A percentile compares a stretch with the other conserved stretches of the same genome.
phyloP scores from a whole-genome alignment of 805 yeast genomes.

The Kurtzmaniella fragi region DNA sequence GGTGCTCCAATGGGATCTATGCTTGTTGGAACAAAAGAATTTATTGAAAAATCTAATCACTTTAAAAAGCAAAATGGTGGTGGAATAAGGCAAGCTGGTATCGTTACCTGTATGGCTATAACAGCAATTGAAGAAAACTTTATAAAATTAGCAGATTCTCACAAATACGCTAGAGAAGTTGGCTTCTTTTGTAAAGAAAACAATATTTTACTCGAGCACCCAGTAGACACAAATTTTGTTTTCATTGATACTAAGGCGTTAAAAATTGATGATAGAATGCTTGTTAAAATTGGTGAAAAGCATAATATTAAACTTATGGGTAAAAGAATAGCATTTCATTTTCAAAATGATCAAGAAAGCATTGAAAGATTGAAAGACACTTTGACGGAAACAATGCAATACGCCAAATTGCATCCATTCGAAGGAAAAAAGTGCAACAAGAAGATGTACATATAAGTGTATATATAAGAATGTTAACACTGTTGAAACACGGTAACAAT shows the following conservation, averaged over 20 bases:
- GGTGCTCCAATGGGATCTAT: conserved; percentile 44
- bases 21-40: conserved; percentile 26
- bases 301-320: conserved; percentile 66
- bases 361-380: conserved; percentile 38
- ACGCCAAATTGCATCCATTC: conserved; percentile 51
- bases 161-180: conserved; percentile 29
- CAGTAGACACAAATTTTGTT: conserved; percentile 38
- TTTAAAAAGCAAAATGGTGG: conserved; percentile 42
- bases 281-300: conserved; percentile 41
- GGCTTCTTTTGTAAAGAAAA: conserved; percentile 24
- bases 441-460: conserved; percentile 2
- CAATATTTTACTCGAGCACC: conserved; percentile 29
- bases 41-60: conserved; percentile 39
- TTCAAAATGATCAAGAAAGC: conserved; percentile 27
- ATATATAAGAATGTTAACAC: too few relatives aligned
- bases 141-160: conserved; percentile 25
- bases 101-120: conserved; percentile 37
- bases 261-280: conserved; percentile 22
- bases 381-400: conserved; percentile 52
- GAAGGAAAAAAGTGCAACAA: conserved; percentile 3
- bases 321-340: conserved; percentile 33
- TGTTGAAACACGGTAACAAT: too few relatives aligned
- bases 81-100: conserved; percentile 39
- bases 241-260: conserved; percentile 30
- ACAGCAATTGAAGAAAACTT: conserved; percentile 38